Percentiles rank a stretch among this genome's conserved stretches.
These are phyloP conservation scores for Dendryphion nanum DNA, from an alignment of 2,329 filamentous ascomycete species.

Conservation along the genomic window DNA sequence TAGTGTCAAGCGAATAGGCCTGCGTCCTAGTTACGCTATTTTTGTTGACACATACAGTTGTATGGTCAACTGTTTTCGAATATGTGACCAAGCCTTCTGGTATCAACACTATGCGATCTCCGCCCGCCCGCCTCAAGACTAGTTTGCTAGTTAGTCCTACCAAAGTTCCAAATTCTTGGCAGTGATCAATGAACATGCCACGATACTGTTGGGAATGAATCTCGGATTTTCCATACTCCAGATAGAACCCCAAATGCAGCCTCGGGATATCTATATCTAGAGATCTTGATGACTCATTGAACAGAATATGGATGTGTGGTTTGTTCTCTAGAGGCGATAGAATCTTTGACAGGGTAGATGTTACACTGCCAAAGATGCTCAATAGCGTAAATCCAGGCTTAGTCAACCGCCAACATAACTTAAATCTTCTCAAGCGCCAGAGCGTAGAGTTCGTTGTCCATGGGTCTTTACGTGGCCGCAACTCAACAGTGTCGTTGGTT, in stretches of 20 bases:
- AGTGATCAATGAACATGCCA: slow-evolving; percentile 21
- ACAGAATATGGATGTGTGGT: slow-evolving; percentile 14
- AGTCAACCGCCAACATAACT: neutral
- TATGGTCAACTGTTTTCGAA: slow-evolving; percentile 4
- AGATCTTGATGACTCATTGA: slow-evolving; percentile 3
- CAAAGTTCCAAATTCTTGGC: slow-evolving; percentile 23
- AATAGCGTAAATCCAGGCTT: neutral
- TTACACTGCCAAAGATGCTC: neutral
- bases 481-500: slow-evolving; percentile 7
- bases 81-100: slow-evolving; percentile 2
- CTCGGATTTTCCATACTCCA: neutral
- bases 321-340: slow-evolving; percentile 17
- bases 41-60: slow-evolving; percentile 12
- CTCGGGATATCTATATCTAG: slow-evolving; percentile 18
- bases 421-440: neutral
- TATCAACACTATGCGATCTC: slow-evolving; percentile 40
- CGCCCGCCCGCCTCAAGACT: slow-evolving; percentile 11
- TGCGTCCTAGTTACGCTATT: slow-evolving; percentile 32
- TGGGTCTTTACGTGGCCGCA: slow-evolving; percentile 8
- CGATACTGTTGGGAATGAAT: slow-evolving; percentile 26
- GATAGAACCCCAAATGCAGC: slow-evolving; percentile 13
- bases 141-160: slow-evolving; percentile 26
- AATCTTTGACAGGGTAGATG: slow-evolving; percentile 14
- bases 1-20: slow-evolving; percentile 49
- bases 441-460: slow-evolving; percentile 8